These are phyloP conservation scores for Ascochyta koolunga DNA, from an alignment of 2,329 filamentous ascomycete species.

Conservation along the genomic window DNA sequence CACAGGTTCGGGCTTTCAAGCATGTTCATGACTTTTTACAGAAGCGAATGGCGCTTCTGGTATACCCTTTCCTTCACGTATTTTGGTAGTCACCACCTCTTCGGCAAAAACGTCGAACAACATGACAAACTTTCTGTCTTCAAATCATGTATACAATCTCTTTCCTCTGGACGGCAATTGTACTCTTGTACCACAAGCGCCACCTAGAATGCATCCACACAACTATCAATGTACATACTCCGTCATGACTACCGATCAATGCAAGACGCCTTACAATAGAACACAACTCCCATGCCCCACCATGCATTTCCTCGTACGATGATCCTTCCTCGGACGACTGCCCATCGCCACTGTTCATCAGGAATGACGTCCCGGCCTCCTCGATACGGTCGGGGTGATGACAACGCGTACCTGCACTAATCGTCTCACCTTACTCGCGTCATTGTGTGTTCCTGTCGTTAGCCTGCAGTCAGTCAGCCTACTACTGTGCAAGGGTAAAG, in stretches of 20 bases:
- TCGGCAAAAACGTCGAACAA: neutral
- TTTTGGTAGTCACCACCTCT: slow-evolving; percentile 16
- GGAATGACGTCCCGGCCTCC: slow-evolving; percentile 16
- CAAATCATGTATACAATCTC: neutral
- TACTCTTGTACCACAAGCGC: neutral
- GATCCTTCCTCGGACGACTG: neutral
- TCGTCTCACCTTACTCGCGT: slow-evolving; percentile 11
- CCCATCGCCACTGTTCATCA: slow-evolving; percentile 6
- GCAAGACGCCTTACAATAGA: slow-evolving; percentile 12
- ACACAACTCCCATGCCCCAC: neutral
- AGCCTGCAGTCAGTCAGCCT: slow-evolving; percentile 9
- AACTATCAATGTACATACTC: neutral
- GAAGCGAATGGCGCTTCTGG: slow-evolving; percentile 29
- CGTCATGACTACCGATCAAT: slow-evolving; percentile 16
- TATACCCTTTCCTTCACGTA: slow-evolving; percentile 48
- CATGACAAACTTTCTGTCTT: neutral
- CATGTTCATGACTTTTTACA: slow-evolving; percentile 9
- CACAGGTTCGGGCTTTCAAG: slow-evolving; percentile 12
- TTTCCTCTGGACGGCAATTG: neutral
- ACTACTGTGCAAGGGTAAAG: neutral
- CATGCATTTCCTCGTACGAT: neutral
- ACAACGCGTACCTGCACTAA: slow-evolving; percentile 21
- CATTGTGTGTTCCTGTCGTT: slow-evolving; percentile 6
- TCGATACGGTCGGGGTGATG: slow-evolving; percentile 9
- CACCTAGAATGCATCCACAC: slow-evolving; percentile 3